Evolutionary conservation across 108 stramenopile species (phyloP).

Genomic region (Discostella stelligeroides): DNA sequence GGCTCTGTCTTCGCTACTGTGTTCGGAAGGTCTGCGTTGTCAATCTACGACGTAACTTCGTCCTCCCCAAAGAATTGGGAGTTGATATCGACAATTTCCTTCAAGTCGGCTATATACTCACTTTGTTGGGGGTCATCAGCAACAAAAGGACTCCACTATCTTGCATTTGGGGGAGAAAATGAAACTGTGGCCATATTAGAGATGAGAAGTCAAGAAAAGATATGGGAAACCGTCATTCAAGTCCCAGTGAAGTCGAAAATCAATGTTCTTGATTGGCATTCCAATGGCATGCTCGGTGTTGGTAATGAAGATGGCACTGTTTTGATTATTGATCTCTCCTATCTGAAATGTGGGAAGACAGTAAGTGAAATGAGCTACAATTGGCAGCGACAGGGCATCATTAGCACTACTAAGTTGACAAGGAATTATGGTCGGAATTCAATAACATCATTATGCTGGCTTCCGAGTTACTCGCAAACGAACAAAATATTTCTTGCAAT

Average conservation of each 20-base stretch:
- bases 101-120: slow-evolving; percentile 43
- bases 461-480: slow-evolving; percentile 40
- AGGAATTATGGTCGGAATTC: slow-evolving; percentile 59
- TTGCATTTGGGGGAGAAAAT: slow-evolving; percentile 72
- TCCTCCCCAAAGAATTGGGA: slow-evolving; percentile 48
- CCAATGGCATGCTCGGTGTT: slow-evolving; percentile 58
- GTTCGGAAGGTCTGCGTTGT: slow-evolving; percentile 48
- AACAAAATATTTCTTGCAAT: slow-evolving; percentile 59
- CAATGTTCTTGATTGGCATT: slow-evolving; percentile 67
- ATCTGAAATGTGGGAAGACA: slow-evolving; percentile 64
- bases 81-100: slow-evolving; percentile 53
- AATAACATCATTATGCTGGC: slow-evolving; percentile 65
- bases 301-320: slow-evolving; percentile 68
- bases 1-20: slow-evolving; percentile 61
- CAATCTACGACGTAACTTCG: slow-evolving; percentile 57
- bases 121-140: slow-evolving; percentile 69
- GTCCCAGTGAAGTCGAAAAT: slow-evolving; percentile 53
- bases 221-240: slow-evolving; percentile 68
- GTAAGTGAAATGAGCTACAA: slow-evolving; percentile 81
- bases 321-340: slow-evolving; percentile 64
- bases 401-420: slow-evolving; percentile 72
- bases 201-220: slow-evolving; percentile 59
- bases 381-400: slow-evolving; percentile 75
- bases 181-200: slow-evolving; percentile 58
- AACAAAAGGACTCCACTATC: slow-evolving; percentile 59